Evolutionary conservation across 1,284 basidiomycete species (phyloP).

Genomic region (Cronartium ribicola): DNA sequence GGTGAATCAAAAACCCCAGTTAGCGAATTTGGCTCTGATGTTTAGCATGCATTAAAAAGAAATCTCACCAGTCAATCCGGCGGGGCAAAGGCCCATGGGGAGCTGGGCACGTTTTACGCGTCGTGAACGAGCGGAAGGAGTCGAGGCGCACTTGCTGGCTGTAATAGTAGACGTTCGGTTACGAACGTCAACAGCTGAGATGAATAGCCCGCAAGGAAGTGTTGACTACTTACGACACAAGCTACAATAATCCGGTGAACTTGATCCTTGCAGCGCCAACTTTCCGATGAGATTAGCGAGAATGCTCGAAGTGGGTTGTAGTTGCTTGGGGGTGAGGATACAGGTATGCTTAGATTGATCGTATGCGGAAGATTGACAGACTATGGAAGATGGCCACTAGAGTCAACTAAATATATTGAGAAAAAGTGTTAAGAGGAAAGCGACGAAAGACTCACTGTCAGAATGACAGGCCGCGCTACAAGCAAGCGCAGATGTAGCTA

Average conservation of each 20-base stretch:
- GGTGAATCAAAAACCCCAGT: too few species aligned
- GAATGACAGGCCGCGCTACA: slow-evolving; percentile 21
- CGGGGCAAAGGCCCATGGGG: slow-evolving; percentile 19
- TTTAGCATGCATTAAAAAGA: neutral
- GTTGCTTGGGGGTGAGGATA: slow-evolving; percentile 28
- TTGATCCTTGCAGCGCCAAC: slow-evolving; percentile 12
- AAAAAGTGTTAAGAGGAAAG: too few species aligned
- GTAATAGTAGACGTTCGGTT: neutral
- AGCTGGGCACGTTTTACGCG: slow-evolving; percentile 6
- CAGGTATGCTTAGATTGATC: slow-evolving; percentile 18
- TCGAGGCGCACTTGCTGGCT: slow-evolving; percentile 16
- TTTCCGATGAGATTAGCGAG: slow-evolving; percentile 23
- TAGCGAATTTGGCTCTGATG: too few species aligned
- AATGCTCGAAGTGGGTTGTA: slow-evolving; percentile 9
- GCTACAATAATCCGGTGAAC: slow-evolving; percentile 17
- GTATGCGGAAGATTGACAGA: slow-evolving; percentile 13
- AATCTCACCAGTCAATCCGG: slow-evolving; percentile 20
- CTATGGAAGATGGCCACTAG: neutral
- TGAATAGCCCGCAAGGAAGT: too few species aligned
- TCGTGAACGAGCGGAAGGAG: neutral
- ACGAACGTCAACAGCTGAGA: neutral
- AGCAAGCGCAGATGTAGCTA: slow-evolving; percentile 18
- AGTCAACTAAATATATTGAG: too few species aligned
- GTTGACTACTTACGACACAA: slow-evolving; percentile 21
- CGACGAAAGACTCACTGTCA: neutral